Evolutionary conservation across 805 yeast species (phyloP).

Genomic region (Blastobotrys parvus): DNA sequence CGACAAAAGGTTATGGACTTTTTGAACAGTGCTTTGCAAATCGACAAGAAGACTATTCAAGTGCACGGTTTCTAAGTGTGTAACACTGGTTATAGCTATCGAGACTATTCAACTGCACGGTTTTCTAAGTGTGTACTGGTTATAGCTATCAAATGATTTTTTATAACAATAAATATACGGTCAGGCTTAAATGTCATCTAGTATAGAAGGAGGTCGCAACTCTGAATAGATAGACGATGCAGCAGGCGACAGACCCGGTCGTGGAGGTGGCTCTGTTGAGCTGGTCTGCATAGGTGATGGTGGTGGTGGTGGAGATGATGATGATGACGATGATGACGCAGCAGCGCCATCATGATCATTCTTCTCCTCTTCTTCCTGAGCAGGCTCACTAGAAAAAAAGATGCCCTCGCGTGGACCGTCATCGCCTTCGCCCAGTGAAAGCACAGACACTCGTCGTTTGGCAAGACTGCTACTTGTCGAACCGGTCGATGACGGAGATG

Average conservation of each 20-base stretch:
- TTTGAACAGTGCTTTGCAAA: conserved; percentile 72
- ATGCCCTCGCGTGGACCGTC: too few species aligned
- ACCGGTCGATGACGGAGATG: neutral
- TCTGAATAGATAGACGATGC: neutral
- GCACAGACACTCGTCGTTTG: neutral
- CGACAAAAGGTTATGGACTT: conserved; percentile 94
- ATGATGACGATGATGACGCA: neutral
- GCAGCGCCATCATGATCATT: neutral
- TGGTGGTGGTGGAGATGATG: too few species aligned
- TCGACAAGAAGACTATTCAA: conserved; percentile 94
- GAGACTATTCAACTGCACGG: too few species aligned
- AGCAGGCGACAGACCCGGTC: neutral
- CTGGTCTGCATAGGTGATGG: neutral
- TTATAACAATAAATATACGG: too few species aligned
- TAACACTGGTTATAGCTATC: too few species aligned
- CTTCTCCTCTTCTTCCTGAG: too few species aligned
- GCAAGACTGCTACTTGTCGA: neutral
- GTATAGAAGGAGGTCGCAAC: neutral
- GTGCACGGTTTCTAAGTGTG: conserved; percentile 83
- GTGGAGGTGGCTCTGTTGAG: neutral
- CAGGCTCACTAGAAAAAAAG: too few species aligned
- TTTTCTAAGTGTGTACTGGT: too few species aligned
- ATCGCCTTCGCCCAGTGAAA: neutral
- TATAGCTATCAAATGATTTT: neutral
- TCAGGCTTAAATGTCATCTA: neutral